Conservation (phyloP, 495 filamentous ascomycete genomes). For the Halenospora varia region DNA sequence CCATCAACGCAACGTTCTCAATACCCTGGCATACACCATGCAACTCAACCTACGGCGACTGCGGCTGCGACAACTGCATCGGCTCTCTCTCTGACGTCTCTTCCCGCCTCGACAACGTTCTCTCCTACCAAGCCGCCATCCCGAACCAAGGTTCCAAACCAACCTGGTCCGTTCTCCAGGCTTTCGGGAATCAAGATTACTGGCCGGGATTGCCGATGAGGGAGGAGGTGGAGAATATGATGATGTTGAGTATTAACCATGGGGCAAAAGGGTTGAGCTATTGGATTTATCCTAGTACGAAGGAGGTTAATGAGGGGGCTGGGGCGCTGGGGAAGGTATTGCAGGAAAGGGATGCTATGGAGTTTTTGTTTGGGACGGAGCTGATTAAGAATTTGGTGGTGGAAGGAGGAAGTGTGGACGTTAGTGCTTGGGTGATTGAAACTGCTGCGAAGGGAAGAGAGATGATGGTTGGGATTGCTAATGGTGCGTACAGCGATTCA, state of each 20-base stretch:
- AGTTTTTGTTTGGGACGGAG: constrained; percentile 39
- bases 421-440: constrained; percentile 37
- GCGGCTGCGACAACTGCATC: constrained; percentile 66
- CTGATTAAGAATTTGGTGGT: constrained; percentile 22
- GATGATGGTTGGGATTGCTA: constrained; percentile 43
- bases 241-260: constrained; percentile 56
- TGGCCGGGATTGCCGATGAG: constrained; percentile 54
- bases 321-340: constrained; percentile 42
- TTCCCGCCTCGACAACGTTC: constrained; percentile 45
- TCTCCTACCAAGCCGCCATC: constrained; percentile 38
- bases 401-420: constrained; percentile 32
- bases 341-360: constrained; percentile 28
- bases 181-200: constrained; percentile 58
- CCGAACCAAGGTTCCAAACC: constrained; percentile 39
- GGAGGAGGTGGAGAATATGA: constrained; percentile 57
- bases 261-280: constrained; percentile 45
- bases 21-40: constrained; percentile 49
- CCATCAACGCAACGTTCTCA: constrained; percentile 47
- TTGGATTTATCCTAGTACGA: constrained; percentile 51
- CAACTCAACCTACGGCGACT: constrained; percentile 65
- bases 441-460: constrained; percentile 1
- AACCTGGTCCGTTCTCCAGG: constrained; percentile 59
- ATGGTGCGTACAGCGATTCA: constrained; percentile 19
- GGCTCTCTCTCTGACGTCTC: constrained; percentile 54
- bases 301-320: constrained; percentile 37